Percentiles rank a stretch among this genome's conserved stretches.
These are phyloP conservation scores for Diaporthe sp. DNA, from an alignment of 2,329 filamentous ascomycete genomes.

Conservation along the genomic window DNA sequence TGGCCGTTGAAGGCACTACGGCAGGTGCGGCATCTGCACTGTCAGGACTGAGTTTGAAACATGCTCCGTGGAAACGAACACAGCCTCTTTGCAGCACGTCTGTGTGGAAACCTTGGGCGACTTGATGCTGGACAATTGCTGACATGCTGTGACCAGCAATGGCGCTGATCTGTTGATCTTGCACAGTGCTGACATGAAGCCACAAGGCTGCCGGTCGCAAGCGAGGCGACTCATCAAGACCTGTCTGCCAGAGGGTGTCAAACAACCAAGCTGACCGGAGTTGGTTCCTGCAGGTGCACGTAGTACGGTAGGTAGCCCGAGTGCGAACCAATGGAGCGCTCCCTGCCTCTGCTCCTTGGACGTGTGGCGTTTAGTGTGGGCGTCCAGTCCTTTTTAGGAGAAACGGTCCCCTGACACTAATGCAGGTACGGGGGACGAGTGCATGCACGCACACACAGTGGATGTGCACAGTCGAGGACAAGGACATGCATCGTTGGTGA, in stretches of 20 bases:
- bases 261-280: slow-evolving; percentile 30
- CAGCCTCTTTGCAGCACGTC: slow-evolving; percentile 24
- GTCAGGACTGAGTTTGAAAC: slow-evolving; percentile 30
- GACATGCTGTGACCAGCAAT: slow-evolving; percentile 18
- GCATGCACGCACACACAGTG: slow-evolving; percentile 27
- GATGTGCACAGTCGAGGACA: slow-evolving; percentile 31
- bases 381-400: slow-evolving; percentile 41
- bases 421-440: slow-evolving; percentile 42
- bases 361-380: slow-evolving; percentile 38
- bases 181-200: slow-evolving; percentile 24
- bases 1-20: slow-evolving; percentile 9
- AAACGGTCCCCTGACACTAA: slow-evolving; percentile 43
- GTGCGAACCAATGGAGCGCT: slow-evolving; percentile 33
- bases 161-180: slow-evolving; percentile 29
- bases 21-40: slow-evolving; percentile 21
- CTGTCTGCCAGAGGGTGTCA: slow-evolving; percentile 24
- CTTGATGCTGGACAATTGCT: slow-evolving; percentile 7
- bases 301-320: slow-evolving; percentile 13
- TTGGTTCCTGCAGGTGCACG: slow-evolving; percentile 27
- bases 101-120: slow-evolving; percentile 23
- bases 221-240: slow-evolving; percentile 24
- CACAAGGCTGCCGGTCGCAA: slow-evolving; percentile 27
- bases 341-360: slow-evolving; percentile 14
- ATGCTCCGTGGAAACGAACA: slow-evolving; percentile 30
- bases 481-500: slow-evolving; percentile 34